phyloP scores from a whole-genome alignment of 495 filamentous ascomycete genomes.

The Neurospora africana region DNA sequence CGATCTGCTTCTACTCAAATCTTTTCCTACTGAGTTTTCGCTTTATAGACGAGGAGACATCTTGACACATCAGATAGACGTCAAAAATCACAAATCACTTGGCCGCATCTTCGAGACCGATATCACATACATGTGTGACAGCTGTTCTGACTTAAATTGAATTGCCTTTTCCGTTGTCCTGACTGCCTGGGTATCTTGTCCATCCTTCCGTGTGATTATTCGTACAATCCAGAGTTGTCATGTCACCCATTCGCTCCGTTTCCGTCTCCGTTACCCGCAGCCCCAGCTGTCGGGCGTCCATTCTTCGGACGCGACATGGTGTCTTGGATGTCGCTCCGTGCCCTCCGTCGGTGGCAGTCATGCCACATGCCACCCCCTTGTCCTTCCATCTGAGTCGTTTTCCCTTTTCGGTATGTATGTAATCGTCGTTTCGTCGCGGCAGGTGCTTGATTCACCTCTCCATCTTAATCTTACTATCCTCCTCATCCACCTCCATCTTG shows the following conservation, averaged over 20 bases:
- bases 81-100: not conserved
- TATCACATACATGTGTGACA: not conserved
- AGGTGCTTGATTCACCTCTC: not conserved
- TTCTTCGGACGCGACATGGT: not conserved
- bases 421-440: not conserved
- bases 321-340: not conserved
- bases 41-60: constrained; percentile 39
- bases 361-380: too few species aligned
- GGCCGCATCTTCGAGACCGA: not conserved
- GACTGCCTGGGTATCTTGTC: not conserved
- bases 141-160: not conserved
- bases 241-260: too few species aligned
- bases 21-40: constrained; percentile 25
- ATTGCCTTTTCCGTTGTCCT: not conserved
- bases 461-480: not conserved
- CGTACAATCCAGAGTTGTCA: not conserved
- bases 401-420: not conserved
- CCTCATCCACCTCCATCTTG: not conserved
- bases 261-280: not conserved
- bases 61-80: not conserved
- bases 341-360: not conserved
- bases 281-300: not conserved
- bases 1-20: constrained; percentile 38
- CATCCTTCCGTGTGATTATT: not conserved
- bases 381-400: too few species aligned